Percentiles rank a stretch among this genome's conserved stretches.
Evolutionary conservation across 352 stramenopile species (phyloP).

Genomic region (Phytopythium litorale): DNA sequence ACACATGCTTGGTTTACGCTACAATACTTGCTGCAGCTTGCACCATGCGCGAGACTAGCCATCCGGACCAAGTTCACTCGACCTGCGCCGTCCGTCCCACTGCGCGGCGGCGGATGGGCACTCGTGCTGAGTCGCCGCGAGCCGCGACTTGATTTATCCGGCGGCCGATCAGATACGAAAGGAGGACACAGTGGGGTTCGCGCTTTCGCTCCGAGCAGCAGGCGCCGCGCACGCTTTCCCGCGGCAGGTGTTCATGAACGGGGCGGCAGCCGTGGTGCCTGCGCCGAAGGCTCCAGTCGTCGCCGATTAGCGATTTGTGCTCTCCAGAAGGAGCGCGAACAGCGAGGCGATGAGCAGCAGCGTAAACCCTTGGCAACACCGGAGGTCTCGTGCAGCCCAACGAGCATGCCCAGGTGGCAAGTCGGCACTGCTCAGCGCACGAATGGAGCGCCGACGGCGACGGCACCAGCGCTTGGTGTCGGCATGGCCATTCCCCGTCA

Average conservation of each 20-base stretch:
- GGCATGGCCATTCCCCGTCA: not conserved
- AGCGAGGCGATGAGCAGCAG: not conserved
- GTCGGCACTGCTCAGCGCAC: not conserved
- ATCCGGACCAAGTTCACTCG: not conserved
- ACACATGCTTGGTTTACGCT: no score
- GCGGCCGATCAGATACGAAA: not conserved
- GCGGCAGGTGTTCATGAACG: not conserved
- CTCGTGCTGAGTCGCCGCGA: not conserved
- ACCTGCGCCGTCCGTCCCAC: not conserved
- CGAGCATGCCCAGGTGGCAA: not conserved
- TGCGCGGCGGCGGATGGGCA: not conserved
- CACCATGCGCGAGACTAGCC: no score
- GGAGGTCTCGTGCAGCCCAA: not conserved
- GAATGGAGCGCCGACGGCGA: not conserved
- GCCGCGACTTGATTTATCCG: constrained; percentile 1
- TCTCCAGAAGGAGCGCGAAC: not conserved
- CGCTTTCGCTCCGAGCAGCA: not conserved
- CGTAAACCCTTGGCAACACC: not conserved
- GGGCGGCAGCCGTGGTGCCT: not conserved
- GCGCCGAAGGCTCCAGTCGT: not conserved
- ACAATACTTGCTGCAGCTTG: no score
- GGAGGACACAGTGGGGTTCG: not conserved
- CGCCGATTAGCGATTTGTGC: no score
- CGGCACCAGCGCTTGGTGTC: not conserved
- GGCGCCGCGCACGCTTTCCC: not conserved